Conservation (phyloP, 169 alveolate genomes). For the Plasmodium relictum region DNA sequence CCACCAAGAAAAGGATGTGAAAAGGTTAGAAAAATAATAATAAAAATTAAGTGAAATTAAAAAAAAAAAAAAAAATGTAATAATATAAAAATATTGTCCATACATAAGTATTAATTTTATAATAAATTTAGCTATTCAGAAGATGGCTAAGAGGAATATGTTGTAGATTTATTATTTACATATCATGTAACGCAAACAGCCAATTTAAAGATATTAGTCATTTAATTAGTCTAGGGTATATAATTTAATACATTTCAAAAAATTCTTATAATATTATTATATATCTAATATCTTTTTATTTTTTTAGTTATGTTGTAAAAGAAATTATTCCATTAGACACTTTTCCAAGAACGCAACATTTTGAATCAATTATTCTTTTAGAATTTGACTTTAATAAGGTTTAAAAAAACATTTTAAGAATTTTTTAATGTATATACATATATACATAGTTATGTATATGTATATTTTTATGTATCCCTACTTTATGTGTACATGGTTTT, state of each 20-base stretch:
- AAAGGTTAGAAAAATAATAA: slow-evolving; percentile 32
- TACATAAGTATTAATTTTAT: background rate
- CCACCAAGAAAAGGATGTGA: slow-evolving; percentile 78
- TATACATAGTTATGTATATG: slow-evolving; percentile 12
- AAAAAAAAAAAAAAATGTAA: background rate
- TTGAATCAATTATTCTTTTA: slow-evolving; percentile 52
- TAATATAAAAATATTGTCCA: background rate
- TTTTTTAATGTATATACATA: background rate
- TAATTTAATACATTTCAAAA: background rate
- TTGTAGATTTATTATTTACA: slow-evolving; percentile 39
- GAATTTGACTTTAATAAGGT: slow-evolving; percentile 66
- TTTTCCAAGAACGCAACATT: slow-evolving; percentile 74
- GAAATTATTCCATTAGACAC: slow-evolving; percentile 76
- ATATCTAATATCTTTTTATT: background rate
- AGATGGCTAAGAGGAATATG: slow-evolving; percentile 76
- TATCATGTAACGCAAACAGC: slow-evolving; percentile 66
- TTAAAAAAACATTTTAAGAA: slow-evolving; percentile 8
- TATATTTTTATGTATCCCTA: slow-evolving; percentile 11
- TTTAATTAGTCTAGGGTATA: slow-evolving; percentile 62
- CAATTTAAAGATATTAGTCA: slow-evolving; percentile 67
- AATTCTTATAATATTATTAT: slow-evolving; percentile 9
- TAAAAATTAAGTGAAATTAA: background rate
- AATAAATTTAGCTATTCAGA: slow-evolving; percentile 48
- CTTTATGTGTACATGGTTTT: background rate
- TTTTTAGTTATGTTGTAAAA: slow-evolving; percentile 43